phyloP scores from a whole-genome alignment of 495 filamentous ascomycete species.

The Apodospora peruviana region DNA sequence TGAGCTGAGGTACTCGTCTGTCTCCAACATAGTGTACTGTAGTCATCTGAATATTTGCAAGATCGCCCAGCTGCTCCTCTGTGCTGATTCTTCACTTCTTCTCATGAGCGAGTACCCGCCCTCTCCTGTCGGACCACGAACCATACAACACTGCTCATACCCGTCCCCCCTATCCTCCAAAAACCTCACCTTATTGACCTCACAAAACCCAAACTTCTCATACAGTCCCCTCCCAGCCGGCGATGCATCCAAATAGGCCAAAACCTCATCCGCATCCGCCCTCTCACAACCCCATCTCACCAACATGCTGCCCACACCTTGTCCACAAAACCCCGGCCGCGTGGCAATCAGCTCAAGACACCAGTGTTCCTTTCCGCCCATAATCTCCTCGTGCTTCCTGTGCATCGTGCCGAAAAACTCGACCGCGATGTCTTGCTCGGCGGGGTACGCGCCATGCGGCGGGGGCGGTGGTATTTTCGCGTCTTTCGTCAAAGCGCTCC shows the following conservation, averaged over 20 bases:
- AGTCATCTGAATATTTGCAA: too few relatives aligned
- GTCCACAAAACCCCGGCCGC: constrained; percentile 39
- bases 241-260: constrained; percentile 51
- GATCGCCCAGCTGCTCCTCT: too few relatives aligned
- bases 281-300: constrained; percentile 43
- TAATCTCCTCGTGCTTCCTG: constrained; percentile 23
- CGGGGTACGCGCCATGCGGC: background rate
- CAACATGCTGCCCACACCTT: constrained; percentile 43
- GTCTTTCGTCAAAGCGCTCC: background rate
- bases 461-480: too few relatives aligned
- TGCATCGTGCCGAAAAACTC: constrained; percentile 13
- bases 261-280: constrained; percentile 42
- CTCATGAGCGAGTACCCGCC: background rate
- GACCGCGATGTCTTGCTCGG: constrained; percentile 1
- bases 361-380: constrained; percentile 30
- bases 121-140: background rate
- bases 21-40: too few relatives aligned
- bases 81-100: background rate
- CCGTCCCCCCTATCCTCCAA: constrained; percentile 18
- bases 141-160: constrained; percentile 14
- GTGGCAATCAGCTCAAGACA: constrained; percentile 46
- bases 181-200: constrained; percentile 31
- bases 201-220: constrained; percentile 46
- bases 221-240: constrained; percentile 49
- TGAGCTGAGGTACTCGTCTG: too few relatives aligned